Percentiles rank a stretch among this genome's conserved stretches.
Evolutionary conservation across 2,329 filamentous ascomycete genomes (phyloP).

Genomic region (Thelonectria discophora): DNA sequence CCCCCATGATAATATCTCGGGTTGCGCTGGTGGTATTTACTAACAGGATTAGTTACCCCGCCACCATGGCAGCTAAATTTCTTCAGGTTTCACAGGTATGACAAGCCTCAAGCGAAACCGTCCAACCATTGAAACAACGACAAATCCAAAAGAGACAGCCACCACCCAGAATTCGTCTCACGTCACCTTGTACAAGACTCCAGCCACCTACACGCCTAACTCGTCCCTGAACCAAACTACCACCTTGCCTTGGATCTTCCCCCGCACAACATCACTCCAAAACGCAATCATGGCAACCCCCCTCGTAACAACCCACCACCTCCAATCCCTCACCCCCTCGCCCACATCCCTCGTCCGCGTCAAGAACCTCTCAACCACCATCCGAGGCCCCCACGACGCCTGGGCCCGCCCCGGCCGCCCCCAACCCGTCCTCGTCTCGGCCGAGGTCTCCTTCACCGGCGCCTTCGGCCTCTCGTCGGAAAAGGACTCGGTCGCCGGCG

Average conservation of each 20-base stretch:
- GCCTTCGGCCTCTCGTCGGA: constrained; percentile 67
- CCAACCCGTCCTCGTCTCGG: constrained; percentile 71
- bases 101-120: no score
- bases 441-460: constrained; percentile 63
- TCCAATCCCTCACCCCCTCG: constrained; percentile 40
- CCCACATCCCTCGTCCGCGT: constrained; percentile 63
- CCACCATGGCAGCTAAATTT: constrained; percentile 19
- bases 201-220: no score
- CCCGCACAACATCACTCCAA: no score
- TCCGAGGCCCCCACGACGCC: constrained; percentile 69
- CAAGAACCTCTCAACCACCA: constrained; percentile 66
- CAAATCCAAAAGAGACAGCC: no score
- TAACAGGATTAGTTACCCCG: constrained; percentile 13
- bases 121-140: no score
- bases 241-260: no score
- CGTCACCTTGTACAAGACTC: background rate
- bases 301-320: constrained; percentile 38
- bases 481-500: constrained; percentile 68
- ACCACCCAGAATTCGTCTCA: background rate
- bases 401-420: constrained; percentile 69
- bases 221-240: no score
- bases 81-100: no score
- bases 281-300: constrained; percentile 30
- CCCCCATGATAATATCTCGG: no score
- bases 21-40: no score